Evolutionary conservation across 1,139 yeast genomes (phyloP).

Genomic region (Debaryomyces psychrophilus): DNA sequence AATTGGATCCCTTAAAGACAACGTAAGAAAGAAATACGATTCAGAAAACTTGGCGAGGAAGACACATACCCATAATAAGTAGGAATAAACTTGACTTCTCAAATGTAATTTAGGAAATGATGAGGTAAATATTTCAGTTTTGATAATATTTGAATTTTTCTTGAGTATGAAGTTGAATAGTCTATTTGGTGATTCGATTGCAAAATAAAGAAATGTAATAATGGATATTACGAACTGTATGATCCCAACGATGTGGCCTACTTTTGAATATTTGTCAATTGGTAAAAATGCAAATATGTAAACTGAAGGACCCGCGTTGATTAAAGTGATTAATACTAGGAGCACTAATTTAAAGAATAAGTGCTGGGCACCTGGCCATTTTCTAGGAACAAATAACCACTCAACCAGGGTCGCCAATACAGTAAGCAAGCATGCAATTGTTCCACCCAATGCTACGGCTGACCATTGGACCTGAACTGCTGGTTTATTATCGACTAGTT

Average conservation of each 20-base stretch:
- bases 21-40: slow-evolving; percentile 59
- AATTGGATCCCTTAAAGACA: slow-evolving; percentile 51
- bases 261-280: slow-evolving; percentile 48
- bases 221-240: slow-evolving; percentile 64
- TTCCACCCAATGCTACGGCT: slow-evolving; percentile 72
- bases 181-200: slow-evolving; percentile 54
- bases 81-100: slow-evolving; percentile 59
- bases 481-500: slow-evolving; percentile 64
- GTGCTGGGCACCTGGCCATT: slow-evolving; percentile 67
- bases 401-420: slow-evolving; percentile 66
- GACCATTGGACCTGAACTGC: slow-evolving; percentile 63
- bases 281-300: slow-evolving; percentile 61
- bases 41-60: slow-evolving; percentile 75
- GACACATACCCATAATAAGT: slow-evolving; percentile 67
- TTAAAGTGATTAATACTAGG: slow-evolving; percentile 41
- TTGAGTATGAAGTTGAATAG: slow-evolving; percentile 39
- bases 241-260: slow-evolving; percentile 56
- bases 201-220: slow-evolving; percentile 60
- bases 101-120: slow-evolving; percentile 58
- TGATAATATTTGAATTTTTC: slow-evolving; percentile 12
- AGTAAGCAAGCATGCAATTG: slow-evolving; percentile 66
- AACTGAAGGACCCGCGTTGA: slow-evolving; percentile 65
- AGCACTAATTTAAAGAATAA: slow-evolving; percentile 47
- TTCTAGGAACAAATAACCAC: slow-evolving; percentile 64
- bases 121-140: slow-evolving; percentile 41